A percentile compares a stretch with the other conserved stretches of the same genome.
Evolutionary conservation across 106 monocot species (phyloP).

Genomic region (Acorus calamus): DNA sequence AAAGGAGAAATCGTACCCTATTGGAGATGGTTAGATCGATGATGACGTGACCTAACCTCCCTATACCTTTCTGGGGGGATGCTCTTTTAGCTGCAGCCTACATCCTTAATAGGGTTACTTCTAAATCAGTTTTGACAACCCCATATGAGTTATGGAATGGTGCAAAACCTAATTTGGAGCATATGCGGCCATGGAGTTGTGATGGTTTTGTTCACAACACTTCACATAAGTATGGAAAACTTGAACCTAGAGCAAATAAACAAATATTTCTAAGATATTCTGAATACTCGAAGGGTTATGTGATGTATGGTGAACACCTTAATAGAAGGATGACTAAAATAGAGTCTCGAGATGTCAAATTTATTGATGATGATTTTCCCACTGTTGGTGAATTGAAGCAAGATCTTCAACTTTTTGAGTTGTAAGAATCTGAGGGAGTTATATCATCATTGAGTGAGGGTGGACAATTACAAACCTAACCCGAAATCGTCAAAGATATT

Average conservation of each 20-base stretch:
- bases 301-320: background rate
- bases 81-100: no score
- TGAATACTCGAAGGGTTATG: background rate
- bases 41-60: background rate
- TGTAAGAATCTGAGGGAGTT: background rate
- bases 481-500: background rate
- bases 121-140: background rate
- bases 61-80: background rate
- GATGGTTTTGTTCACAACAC: background rate
- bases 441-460: background rate
- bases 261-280: background rate
- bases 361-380: background rate
- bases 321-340: background rate
- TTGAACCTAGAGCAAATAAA: background rate
- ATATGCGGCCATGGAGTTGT: background rate
- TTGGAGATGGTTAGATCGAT: background rate
- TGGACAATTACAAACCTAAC: background rate
- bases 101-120: background rate
- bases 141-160: background rate
- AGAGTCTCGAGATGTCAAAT: background rate
- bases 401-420: background rate
- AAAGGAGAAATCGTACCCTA: background rate
- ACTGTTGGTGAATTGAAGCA: background rate
- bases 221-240: no score
- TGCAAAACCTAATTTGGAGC: background rate